Evolutionary conservation across 129 eudicot genomes (phyloP), one percentile per base, ranked within the genome.

Genomic region (sunflower (Helianthus annuus)): DNA sequence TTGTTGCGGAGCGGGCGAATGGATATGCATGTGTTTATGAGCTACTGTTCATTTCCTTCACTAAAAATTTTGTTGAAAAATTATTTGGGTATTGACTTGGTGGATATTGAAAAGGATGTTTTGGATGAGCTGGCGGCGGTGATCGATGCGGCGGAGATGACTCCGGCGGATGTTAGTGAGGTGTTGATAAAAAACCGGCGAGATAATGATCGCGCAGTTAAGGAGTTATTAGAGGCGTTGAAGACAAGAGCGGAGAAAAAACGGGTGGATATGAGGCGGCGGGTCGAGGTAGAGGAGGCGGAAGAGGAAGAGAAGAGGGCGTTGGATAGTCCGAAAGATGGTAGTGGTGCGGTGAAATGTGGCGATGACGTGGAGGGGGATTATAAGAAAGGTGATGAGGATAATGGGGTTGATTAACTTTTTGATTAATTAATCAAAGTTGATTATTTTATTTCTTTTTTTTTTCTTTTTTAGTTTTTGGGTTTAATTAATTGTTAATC

Each of bases 161-260:
- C 98, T 36, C 98, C 98, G 34, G 98, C 98, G n/a, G 98, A 94
- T 76, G 67, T 90, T 4, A 87, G 97, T 61, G 98, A 94, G 78
- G 88, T 90, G 19, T 60, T 94, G 86, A 89, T 90, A 17, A 90
- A 91, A 83, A 84, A 90, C 67, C 80, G 97, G 70, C 67, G 97
- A 10, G 91, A 89, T 24, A 84, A 73, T 24, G 82, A 58, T 9
- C 85, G 62, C 81, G 98, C 98, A 2, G 70, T 94, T 32, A 48
- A 46, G 64, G 98, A 87, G 60, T 51, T 94, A 68, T 6, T 90
- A 59, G 97, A 77, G 36, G 82, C 76, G 13, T 70, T 94, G 83
- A 87, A 67, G 79, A 15, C 15, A 7, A 89, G 72, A 76, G 96
- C 80, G 12, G 96, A 76, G 77, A 81, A 66, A 51, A 84, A 79